Conservation (phyloP, 192 early-diverging fungal species). For the Physocladia obscura region DNA sequence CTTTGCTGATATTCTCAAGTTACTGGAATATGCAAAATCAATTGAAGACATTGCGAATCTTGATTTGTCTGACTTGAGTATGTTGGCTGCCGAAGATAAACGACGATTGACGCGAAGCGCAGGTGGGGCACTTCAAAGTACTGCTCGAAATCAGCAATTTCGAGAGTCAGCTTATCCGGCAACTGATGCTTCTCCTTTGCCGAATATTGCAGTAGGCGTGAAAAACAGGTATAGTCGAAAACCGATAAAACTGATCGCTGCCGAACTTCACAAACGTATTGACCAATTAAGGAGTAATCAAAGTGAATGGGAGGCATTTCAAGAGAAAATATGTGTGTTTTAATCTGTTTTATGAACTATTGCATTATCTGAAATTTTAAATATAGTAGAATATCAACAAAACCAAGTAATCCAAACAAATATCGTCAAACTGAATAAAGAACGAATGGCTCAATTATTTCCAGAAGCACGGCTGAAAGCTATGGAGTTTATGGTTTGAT, state of each 20-base stretch:
- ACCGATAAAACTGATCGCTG: conserved; percentile 51
- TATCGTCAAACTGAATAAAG: conserved; percentile 35
- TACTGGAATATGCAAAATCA: conserved; percentile 44
- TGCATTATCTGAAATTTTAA: not conserved
- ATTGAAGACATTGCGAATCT: no score
- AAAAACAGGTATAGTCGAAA: conserved; percentile 43
- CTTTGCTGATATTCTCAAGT: conserved; percentile 43
- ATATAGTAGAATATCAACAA: conserved; percentile 25
- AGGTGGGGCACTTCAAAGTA: no score
- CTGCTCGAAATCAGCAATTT: not conserved
- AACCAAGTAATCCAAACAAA: conserved; percentile 22
- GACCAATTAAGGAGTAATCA: conserved; percentile 51
- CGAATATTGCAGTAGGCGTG: not conserved
- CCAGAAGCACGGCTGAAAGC: conserved; percentile 2
- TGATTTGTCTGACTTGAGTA: no score
- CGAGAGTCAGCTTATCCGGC: no score
- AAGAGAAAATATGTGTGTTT: conserved; percentile 44
- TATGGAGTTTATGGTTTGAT: conserved; percentile 13
- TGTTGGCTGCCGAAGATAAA: no score
- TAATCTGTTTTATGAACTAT: not conserved
- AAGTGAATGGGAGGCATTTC: conserved; percentile 55
- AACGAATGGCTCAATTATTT: conserved; percentile 11
- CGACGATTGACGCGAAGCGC: no score
- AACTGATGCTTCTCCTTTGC: no score
- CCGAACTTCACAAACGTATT: conserved; percentile 50